These are phyloP conservation scores for Cercospora sp. DNA, from an alignment of 2,329 filamentous ascomycete species.

Conservation along the genomic window DNA sequence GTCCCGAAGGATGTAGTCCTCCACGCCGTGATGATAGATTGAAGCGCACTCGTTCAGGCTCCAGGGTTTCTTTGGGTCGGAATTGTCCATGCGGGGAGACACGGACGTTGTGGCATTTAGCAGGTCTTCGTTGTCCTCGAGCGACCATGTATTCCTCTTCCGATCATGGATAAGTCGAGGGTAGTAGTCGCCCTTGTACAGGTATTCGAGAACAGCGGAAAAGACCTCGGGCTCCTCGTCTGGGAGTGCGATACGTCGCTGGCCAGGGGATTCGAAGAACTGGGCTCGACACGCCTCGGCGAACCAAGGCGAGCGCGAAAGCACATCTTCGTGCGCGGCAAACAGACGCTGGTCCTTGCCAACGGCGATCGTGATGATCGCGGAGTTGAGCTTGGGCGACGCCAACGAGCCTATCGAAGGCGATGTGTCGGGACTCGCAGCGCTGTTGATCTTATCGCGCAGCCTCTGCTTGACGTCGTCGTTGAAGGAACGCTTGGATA, in stretches of 20 bases:
- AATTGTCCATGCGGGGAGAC: conserved; percentile 51
- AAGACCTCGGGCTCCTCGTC: conserved; percentile 86
- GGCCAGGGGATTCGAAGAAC: conserved; percentile 63
- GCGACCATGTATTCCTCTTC: conserved; percentile 82
- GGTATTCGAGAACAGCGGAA: conserved; percentile 89
- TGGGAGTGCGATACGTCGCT: conserved; percentile 77
- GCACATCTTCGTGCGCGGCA: conserved; percentile 90
- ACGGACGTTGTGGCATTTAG: conserved; percentile 44
- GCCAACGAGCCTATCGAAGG: conserved; percentile 37
- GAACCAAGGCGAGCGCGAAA: conserved; percentile 84
- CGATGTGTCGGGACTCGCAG: conserved; percentile 45
- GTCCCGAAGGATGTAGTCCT: conserved; percentile 80
- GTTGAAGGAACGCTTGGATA: conserved; percentile 71
- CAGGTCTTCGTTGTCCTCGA: conserved; percentile 64
- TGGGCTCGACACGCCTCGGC: conserved; percentile 59
- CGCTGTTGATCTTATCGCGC: conserved; percentile 74
- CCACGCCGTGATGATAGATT: conserved; percentile 72
- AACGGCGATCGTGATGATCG: conserved; percentile 84
- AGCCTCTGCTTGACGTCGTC: conserved; percentile 83
- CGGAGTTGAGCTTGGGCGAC: conserved; percentile 58
- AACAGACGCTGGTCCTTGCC: conserved; percentile 85
- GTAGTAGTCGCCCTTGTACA: conserved; percentile 96
- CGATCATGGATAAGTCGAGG: conserved; percentile 82
- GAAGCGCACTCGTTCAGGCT: conserved; percentile 67
- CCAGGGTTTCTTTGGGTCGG: conserved; percentile 41